phyloP scores from a whole-genome alignment of 345 rosid genomes.

The Rubroshorea leprosula region DNA sequence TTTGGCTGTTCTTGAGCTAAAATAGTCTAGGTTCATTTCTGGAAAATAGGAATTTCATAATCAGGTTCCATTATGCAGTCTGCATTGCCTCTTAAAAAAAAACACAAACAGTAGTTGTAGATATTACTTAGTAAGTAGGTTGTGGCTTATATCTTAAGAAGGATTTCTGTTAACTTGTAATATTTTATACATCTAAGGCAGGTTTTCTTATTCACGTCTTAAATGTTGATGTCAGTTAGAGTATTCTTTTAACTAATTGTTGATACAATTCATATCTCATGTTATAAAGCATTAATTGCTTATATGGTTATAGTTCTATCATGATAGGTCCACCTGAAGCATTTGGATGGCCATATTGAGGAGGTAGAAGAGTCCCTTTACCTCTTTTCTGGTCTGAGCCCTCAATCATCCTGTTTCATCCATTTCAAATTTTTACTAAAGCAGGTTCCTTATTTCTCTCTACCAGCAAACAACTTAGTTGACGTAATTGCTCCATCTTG shows the following conservation, averaged over 20 bases:
- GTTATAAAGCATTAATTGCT: neutral
- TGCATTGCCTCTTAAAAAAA: too few relatives aligned
- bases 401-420: slow-evolving; percentile 32
- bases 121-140: neutral
- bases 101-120: too few relatives aligned
- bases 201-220: neutral
- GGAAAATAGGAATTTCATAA: too few relatives aligned
- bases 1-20: neutral
- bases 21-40: neutral
- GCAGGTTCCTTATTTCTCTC: slow-evolving; percentile 99
- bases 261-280: neutral
- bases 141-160: neutral
- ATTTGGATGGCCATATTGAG: slow-evolving; percentile 90
- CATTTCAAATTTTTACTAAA: slow-evolving; percentile 35
- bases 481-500: slow-evolving; percentile 97
- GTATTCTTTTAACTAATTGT: neutral
- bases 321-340: slow-evolving; percentile 84
- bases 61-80: too few relatives aligned
- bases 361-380: slow-evolving; percentile 45
- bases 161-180: too few relatives aligned
- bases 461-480: slow-evolving; percentile 86
- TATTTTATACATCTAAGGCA: slow-evolving; percentile 1
- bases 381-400: slow-evolving; percentile 19
- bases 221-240: neutral
- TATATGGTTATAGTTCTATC: slow-evolving; percentile 12